phyloP scores from a whole-genome alignment of 2,329 filamentous ascomycete species.

The Verticillium tricorpus region DNA sequence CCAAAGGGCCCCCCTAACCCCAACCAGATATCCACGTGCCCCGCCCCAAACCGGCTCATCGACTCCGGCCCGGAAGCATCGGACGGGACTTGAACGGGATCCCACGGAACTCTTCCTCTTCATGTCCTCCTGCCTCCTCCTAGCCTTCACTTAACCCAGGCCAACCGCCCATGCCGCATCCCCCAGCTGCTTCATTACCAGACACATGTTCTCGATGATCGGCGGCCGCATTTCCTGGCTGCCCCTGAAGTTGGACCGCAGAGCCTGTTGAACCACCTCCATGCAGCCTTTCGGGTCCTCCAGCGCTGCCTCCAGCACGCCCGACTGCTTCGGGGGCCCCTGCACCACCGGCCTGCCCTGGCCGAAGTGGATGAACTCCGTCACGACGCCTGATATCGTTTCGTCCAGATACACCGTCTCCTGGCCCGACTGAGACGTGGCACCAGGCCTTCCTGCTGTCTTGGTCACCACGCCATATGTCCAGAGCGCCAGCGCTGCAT shows the following conservation, averaged over 20 bases:
- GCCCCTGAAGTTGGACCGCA: slow-evolving; percentile 47
- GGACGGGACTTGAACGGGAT: neutral
- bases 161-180: slow-evolving; percentile 39
- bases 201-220: slow-evolving; percentile 63
- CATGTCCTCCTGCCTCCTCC: neutral
- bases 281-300: slow-evolving; percentile 56
- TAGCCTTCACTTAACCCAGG: slow-evolving; percentile 11
- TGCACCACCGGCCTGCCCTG: slow-evolving; percentile 49
- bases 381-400: slow-evolving; percentile 44
- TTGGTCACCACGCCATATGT: slow-evolving; percentile 57
- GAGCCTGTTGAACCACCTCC: slow-evolving; percentile 50
- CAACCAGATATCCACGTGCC: neutral
- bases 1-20: neutral
- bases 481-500: slow-evolving; percentile 66
- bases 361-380: slow-evolving; percentile 52
- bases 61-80: neutral
- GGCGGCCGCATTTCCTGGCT: slow-evolving; percentile 45
- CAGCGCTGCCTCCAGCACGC: slow-evolving; percentile 34
- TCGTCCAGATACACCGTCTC: slow-evolving; percentile 52
- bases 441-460: slow-evolving; percentile 26
- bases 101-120: neutral
- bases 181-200: slow-evolving; percentile 57
- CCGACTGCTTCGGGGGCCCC: slow-evolving; percentile 22
- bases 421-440: slow-evolving; percentile 25
- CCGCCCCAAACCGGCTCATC: neutral